phyloP scores from a whole-genome alignment of 225 moss, liverwort and hornwort species.

The Marchantia paleacea region DNA sequence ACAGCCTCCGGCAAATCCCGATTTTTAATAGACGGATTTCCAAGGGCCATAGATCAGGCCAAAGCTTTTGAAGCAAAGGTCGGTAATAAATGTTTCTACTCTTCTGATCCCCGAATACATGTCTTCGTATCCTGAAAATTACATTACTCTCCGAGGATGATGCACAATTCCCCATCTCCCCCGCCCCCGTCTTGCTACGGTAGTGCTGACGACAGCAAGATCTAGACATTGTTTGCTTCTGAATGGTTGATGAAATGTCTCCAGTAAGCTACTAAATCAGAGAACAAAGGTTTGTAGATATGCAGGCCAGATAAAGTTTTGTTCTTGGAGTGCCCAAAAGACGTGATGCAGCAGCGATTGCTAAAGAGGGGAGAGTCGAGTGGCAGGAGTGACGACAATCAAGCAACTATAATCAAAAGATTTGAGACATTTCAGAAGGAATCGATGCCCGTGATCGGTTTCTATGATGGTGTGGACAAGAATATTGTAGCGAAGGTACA shows the following conservation, averaged over 20 bases:
- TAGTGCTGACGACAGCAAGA: too few species aligned
- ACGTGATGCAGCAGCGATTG: conserved; percentile 58
- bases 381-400: conserved; percentile 57
- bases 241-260: background rate
- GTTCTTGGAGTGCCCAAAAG: conserved; percentile 64
- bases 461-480: conserved; percentile 44
- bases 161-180: background rate
- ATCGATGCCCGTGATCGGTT: conserved; percentile 50
- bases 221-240: background rate
- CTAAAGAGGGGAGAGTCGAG: conserved; percentile 56
- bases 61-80: conserved; percentile 77
- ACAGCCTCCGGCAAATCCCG: background rate
- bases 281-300: conserved; percentile 39
- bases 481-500: conserved; percentile 52
- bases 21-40: conserved; percentile 75
- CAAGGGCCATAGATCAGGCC: conserved; percentile 70
- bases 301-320: conserved; percentile 50
- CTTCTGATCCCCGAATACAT: background rate
- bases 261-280: background rate
- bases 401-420: conserved; percentile 49
- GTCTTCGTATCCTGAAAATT: background rate
- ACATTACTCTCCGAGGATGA: background rate
- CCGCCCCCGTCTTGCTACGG: background rate
- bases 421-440: conserved; percentile 65
- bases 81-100: background rate